Percentiles rank a stretch among this genome's conserved stretches.
Evolutionary conservation across 2,329 filamentous ascomycete genomes (phyloP).

Genomic region (Aspergillus jensenii): DNA sequence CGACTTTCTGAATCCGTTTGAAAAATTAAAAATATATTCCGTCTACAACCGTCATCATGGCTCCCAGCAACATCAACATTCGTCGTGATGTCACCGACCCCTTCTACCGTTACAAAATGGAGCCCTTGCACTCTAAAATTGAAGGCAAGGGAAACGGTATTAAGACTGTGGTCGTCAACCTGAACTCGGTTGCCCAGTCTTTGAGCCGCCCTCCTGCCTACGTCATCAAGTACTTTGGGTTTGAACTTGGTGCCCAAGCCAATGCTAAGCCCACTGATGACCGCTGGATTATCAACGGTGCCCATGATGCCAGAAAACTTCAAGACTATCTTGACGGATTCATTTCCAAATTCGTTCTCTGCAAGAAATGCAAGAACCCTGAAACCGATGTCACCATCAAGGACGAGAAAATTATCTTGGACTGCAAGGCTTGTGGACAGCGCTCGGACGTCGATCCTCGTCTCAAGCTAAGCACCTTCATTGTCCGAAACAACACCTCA

Average conservation of each 20-base stretch:
- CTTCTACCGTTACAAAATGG: slow-evolving; percentile 99
- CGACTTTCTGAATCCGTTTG: slow-evolving; percentile 28
- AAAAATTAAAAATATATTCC: slow-evolving; percentile 22
- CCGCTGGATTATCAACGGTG: slow-evolving; percentile 99
- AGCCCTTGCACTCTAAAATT: slow-evolving; percentile 96
- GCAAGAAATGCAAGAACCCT: slow-evolving; percentile 99
- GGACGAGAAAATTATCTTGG: slow-evolving; percentile 84
- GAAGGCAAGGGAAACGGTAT: slow-evolving; percentile 99
- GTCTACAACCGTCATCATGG: slow-evolving; percentile 68
- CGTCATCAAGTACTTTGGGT: slow-evolving; percentile 99
- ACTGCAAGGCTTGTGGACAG: slow-evolving; percentile 98
- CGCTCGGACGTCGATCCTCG: slow-evolving; percentile 87
- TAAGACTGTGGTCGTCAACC: slow-evolving; percentile 97
- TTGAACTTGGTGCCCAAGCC: slow-evolving; percentile 97
- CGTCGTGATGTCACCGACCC: slow-evolving; percentile 96
- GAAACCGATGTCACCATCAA: slow-evolving; percentile 97
- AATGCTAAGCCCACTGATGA: slow-evolving; percentile 97
- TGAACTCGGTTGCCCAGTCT: slow-evolving; percentile 88
- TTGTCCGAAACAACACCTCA: slow-evolving; percentile 83
- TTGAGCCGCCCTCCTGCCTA: slow-evolving; percentile 90
- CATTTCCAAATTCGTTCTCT: slow-evolving; percentile 97
- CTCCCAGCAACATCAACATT: slow-evolving; percentile 81
- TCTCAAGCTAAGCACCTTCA: slow-evolving; percentile 95
- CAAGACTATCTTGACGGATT: slow-evolving; percentile 98
- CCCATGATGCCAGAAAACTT: slow-evolving; percentile 90